Evolutionary conservation across 306 rosid species (phyloP).

Genomic region (Canavalia gladiata): DNA sequence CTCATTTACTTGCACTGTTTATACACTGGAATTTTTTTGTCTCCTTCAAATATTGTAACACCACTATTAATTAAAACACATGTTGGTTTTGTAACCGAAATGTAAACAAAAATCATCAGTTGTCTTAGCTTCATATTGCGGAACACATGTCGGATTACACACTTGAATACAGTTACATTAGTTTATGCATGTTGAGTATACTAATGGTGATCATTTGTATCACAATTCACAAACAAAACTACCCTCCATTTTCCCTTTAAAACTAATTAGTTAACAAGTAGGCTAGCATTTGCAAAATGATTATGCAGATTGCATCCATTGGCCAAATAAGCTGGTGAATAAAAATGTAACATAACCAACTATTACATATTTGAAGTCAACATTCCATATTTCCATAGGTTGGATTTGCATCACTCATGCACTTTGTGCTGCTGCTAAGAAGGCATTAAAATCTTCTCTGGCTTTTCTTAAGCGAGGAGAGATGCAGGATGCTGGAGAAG

Average conservation of each 20-base stretch:
- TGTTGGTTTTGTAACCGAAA: constrained; percentile 1
- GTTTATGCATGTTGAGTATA: not conserved
- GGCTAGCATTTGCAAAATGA: not conserved
- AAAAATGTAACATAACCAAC: constrained; percentile 3
- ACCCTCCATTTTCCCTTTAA: constrained; percentile 4
- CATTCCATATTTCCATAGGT: not conserved
- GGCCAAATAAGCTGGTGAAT: constrained; percentile 1
- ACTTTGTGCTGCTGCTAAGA: constrained; percentile 78
- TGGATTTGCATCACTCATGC: constrained; percentile 47
- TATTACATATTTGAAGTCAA: not conserved
- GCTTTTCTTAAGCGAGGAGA: constrained; percentile 78
- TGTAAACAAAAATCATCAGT: not conserved
- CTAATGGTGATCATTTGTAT: constrained; percentile 4
- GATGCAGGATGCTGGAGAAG: constrained; percentile 70
- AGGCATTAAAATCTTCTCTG: constrained; percentile 78
- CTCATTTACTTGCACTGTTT: not conserved
- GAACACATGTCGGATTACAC: not conserved
- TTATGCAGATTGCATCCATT: constrained; percentile 24
- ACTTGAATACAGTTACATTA: constrained; percentile 6
- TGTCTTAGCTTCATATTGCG: not conserved
- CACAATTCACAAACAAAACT: constrained; percentile 21
- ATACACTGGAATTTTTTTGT: not conserved
- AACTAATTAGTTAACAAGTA: constrained; percentile 20
- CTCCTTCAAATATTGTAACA: not conserved
- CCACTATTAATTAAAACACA: not conserved